These are phyloP conservation scores for Pseudocercospora cruenta DNA, from an alignment of 2,329 filamentous ascomycete genomes.

Conservation along the genomic window DNA sequence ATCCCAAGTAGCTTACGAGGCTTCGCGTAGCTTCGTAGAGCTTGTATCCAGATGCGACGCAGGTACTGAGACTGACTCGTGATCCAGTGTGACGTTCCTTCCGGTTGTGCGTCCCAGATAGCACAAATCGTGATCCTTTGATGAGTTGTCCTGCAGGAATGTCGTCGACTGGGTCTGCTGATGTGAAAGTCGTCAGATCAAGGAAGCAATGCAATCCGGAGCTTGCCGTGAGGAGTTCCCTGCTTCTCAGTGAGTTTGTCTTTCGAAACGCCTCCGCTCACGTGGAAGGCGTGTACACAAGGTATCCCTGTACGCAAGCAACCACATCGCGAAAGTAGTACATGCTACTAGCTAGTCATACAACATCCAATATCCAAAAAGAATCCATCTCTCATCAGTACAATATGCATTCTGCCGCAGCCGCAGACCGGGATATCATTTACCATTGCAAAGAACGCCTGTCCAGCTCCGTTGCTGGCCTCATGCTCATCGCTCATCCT, in stretches of 20 bases:
- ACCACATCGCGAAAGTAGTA: not conserved
- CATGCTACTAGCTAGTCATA: not conserved
- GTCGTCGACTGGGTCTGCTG: not conserved
- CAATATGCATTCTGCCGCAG: conserved; percentile 1
- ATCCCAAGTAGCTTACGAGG: not conserved
- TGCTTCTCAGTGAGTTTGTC: not conserved
- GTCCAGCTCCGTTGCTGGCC: not conserved
- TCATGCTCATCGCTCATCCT: not conserved
- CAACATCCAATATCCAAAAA: not conserved
- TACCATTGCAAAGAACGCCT: not conserved
- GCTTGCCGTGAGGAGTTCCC: not conserved
- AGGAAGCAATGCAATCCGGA: not conserved
- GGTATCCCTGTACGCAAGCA: not conserved
- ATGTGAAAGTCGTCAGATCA: not conserved
- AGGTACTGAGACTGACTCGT: not conserved
- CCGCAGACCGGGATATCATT: conserved; percentile 3
- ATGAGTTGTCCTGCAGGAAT: not conserved
- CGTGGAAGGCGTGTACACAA: not conserved
- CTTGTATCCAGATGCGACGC: not conserved
- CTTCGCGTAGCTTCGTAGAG: conserved; percentile 3
- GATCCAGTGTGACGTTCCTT: not conserved
- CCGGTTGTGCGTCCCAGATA: not conserved
- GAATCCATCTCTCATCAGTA: not conserved
- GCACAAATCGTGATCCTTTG: not conserved
- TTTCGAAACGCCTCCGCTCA: not conserved